A percentile compares a stretch with the other conserved stretches of the same genome.
Evolutionary conservation across 2,329 filamentous ascomycete genomes (phyloP).

Genomic region (Camillea tinctor): DNA sequence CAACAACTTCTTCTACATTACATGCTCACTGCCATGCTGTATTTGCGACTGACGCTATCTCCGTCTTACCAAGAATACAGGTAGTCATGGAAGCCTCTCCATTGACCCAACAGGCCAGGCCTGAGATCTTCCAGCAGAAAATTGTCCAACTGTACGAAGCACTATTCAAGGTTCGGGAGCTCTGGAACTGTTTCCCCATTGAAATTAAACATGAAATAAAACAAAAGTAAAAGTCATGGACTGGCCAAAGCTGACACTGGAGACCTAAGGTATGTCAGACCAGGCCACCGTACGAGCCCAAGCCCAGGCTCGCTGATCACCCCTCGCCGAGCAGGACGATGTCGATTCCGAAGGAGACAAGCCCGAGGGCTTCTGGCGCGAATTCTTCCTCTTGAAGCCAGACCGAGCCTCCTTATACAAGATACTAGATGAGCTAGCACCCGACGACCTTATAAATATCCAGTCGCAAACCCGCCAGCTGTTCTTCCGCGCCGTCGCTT

Average conservation of each 20-base stretch:
- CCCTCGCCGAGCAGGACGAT: slow-evolving; percentile 46
- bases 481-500: slow-evolving; percentile 69
- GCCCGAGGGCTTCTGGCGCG: slow-evolving; percentile 90
- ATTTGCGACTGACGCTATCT: slow-evolving; percentile 3
- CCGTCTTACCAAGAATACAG: slow-evolving; percentile 14
- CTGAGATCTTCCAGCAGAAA: slow-evolving; percentile 90
- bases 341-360: slow-evolving; percentile 63
- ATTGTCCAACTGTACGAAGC: slow-evolving; percentile 86
- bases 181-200: slow-evolving; percentile 15
- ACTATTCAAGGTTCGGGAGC: slow-evolving; percentile 67
- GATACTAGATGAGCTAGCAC: slow-evolving; percentile 67
- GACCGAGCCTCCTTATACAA: slow-evolving; percentile 67
- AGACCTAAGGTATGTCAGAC: slow-evolving; percentile 27
- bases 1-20: background rate
- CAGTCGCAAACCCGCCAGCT: slow-evolving; percentile 79
- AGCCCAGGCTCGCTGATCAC: slow-evolving; percentile 22
- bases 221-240: too few relatives aligned
- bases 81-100: slow-evolving; percentile 79
- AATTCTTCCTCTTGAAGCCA: slow-evolving; percentile 88
- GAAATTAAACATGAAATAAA: too few relatives aligned
- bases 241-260: slow-evolving; percentile 26
- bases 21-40: background rate
- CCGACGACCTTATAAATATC: slow-evolving; percentile 72
- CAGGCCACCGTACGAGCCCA: background rate
- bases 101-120: slow-evolving; percentile 86